Conservation (phyloP, 2,329 filamentous ascomycete genomes). For the Colletotrichum shisoi region DNA sequence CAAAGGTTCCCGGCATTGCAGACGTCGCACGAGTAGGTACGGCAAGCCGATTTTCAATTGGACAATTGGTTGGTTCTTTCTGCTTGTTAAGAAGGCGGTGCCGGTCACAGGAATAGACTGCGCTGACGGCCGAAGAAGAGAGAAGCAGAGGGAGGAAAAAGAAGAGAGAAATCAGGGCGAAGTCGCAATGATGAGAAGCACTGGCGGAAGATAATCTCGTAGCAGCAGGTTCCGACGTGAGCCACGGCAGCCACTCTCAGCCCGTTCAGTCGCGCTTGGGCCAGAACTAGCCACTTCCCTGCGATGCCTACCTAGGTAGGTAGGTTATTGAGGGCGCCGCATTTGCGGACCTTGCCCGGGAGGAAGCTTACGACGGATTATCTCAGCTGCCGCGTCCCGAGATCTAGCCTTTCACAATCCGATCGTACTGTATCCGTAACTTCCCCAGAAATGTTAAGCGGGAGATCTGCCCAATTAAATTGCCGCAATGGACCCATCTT, state of each 20-base stretch:
- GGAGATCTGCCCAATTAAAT: conserved; percentile 35
- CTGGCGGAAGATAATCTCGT: conserved; percentile 34
- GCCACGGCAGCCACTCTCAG: conserved; percentile 26
- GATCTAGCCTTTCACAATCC: conserved; percentile 27
- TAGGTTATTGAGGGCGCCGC: conserved; percentile 5
- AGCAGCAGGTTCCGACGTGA: conserved; percentile 24
- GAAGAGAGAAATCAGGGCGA: conserved; percentile 13
- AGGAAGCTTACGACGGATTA: conserved; percentile 18
- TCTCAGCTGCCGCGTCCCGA: conserved; percentile 16
- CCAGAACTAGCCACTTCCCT: conserved; percentile 31
- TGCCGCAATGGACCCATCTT: conserved; percentile 3
- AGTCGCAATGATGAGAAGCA: conserved; percentile 30
- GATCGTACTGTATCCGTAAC: no score
- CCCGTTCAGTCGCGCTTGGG: conserved; percentile 28
- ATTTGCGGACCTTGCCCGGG: background rate
- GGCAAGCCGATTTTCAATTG: conserved; percentile 17
- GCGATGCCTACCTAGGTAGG: background rate
- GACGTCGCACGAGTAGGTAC: conserved; percentile 23
- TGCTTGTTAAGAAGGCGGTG: no score
- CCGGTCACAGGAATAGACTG: background rate
- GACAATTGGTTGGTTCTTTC: conserved; percentile 3
- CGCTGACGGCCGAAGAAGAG: background rate
- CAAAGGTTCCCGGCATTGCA: conserved; percentile 38
- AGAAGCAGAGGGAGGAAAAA: background rate
- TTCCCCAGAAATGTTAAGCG: conserved; percentile 30